Evolutionary conservation across 1,284 basidiomycete genomes (phyloP).

Genomic region (Ceratobasidium sp.): DNA sequence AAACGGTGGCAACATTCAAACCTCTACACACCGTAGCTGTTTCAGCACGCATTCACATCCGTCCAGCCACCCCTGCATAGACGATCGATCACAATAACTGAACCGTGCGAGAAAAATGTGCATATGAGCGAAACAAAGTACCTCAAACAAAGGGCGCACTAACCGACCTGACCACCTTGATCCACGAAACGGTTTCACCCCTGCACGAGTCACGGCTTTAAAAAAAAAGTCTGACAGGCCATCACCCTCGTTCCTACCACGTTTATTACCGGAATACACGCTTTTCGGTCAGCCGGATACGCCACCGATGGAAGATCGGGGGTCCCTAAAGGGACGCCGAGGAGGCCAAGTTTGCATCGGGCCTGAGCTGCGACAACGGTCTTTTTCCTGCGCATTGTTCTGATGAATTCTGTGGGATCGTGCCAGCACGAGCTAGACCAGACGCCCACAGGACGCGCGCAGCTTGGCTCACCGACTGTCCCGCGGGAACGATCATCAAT

Average conservation of each 20-base stretch:
- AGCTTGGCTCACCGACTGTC: neutral
- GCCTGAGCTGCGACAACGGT: neutral
- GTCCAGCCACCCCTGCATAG: neutral
- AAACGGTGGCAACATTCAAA: too few species aligned
- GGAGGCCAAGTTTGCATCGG: neutral
- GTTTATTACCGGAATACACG: neutral
- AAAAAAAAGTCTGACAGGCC: neutral
- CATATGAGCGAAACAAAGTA: conserved; percentile 9
- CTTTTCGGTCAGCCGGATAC: neutral
- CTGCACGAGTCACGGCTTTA: neutral
- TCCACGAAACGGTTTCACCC: neutral
- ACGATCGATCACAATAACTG: neutral
- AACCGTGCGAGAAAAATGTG: neutral
- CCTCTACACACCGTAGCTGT: too few species aligned
- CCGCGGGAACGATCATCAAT: neutral
- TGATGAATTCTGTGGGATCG: neutral
- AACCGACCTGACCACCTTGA: neutral
- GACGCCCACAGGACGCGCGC: neutral
- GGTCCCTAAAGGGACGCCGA: neutral
- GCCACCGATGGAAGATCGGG: neutral
- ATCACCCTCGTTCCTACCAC: neutral
- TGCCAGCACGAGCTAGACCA: neutral
- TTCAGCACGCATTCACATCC: too few species aligned
- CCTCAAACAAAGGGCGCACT: neutral
- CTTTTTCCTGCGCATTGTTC: neutral